Evolutionary conservation across 345 rosid genomes (phyloP), one percentile per base, ranked within the genome.

Genomic region (Brassica nigra): DNA sequence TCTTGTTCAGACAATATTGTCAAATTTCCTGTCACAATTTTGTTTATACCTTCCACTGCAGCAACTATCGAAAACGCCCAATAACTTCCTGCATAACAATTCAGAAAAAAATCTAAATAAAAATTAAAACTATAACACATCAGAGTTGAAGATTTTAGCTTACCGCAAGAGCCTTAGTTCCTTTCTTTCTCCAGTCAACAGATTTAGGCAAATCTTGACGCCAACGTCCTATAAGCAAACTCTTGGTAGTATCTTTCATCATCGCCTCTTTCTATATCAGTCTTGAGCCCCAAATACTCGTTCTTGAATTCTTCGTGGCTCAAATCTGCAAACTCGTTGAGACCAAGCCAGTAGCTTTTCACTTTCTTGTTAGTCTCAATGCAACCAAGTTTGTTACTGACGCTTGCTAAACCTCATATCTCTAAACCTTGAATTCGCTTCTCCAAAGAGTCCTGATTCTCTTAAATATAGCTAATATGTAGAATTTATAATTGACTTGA

Each of bases 41-140:
- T 42, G 14, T 42, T 42, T 42, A 42, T 42, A 42, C 49, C 49
- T 42, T 94, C 97, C 75, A 94, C 92, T 6, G 94, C 92, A 6
- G 98, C 93, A 0, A 94, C 84, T 0, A 94, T 87, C 7, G 96
- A 94, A 84, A 94, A 94, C 9, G 96, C 98, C 98, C 98, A 90
- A 78, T 96, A 94, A 75, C 97, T 94, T 78, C 97, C 95, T 87
- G 89, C 42, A 39, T 65, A 44, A 68, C 33, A 20, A 12, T 42
- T 42, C 49, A 42, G 11, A 59, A 34, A 8, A 20, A 66, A 11
- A 4, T 16, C 36, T 27, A 12, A 15, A 6, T 39, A 15, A 66
- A 59, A 65, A 67, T 39, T 64, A 0, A 58, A 34, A n/a, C 28
- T 39, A 42, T 16, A 59, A 66, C 11, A 55, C n/a, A 72, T 23